These are phyloP conservation scores for Coriolopsis trogii DNA, from an alignment of 1,284 basidiomycete species.

Conservation along the genomic window DNA sequence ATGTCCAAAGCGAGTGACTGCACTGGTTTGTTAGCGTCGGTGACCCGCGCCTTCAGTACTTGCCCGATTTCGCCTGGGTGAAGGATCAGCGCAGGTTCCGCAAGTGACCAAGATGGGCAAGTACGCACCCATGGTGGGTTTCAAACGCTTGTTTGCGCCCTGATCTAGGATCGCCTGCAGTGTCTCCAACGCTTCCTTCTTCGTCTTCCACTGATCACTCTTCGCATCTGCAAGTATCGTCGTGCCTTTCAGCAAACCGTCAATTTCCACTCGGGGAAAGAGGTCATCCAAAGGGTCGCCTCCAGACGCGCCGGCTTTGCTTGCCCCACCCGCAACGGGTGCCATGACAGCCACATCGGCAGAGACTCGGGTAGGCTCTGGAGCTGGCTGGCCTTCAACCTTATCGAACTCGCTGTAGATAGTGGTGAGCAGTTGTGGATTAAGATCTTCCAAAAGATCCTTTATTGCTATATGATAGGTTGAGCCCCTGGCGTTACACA, in stretches of 20 bases:
- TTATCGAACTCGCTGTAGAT: constrained; percentile 95
- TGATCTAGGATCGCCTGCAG: constrained; percentile 86
- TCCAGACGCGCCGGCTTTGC: constrained; percentile 42
- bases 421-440: constrained; percentile 90
- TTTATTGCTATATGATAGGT: constrained; percentile 67
- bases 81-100: not conserved
- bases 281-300: constrained; percentile 88
- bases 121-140: constrained; percentile 82
- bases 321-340: constrained; percentile 37
- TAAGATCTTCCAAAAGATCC: constrained; percentile 92
- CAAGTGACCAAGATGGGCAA: constrained; percentile 8
- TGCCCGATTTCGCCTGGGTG: constrained; percentile 83
- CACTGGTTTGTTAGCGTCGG: constrained; percentile 94
- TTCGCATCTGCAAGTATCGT: constrained; percentile 82
- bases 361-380: constrained; percentile 80
- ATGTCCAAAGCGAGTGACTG: constrained; percentile 91
- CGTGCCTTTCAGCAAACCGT: constrained; percentile 85
- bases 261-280: constrained; percentile 94
- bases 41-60: constrained; percentile 87
- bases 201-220: constrained; percentile 95
- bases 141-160: constrained; percentile 90
- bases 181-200: constrained; percentile 93
- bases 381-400: constrained; percentile 78
- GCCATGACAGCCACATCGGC: constrained; percentile 68
- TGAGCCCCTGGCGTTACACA: constrained; percentile 6